phyloP scores from a whole-genome alignment of 2,329 filamentous ascomycete genomes.

The Helotiales sp. region DNA sequence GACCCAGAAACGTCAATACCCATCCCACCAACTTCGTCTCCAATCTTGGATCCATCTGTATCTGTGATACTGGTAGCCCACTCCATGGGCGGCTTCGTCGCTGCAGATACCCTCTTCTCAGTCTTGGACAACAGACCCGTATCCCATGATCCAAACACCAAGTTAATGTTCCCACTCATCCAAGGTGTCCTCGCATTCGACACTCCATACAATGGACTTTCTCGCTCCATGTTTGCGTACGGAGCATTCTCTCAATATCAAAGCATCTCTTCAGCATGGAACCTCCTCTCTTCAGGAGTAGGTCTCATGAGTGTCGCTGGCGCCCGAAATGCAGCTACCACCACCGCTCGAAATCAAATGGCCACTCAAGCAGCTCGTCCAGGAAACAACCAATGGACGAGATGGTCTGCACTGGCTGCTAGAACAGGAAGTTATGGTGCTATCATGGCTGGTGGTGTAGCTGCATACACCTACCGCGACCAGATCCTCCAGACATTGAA shows the following conservation, averaged over 20 bases:
- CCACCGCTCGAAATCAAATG: conserved; percentile 20
- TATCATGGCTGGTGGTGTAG: conserved; percentile 77
- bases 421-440: conserved; percentile 80
- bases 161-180: conserved; percentile 67
- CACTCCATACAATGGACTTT: conserved; percentile 74
- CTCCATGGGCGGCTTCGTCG: conserved; percentile 84
- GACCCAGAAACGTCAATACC: no score
- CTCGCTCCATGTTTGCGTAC: conserved; percentile 60
- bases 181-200: conserved; percentile 82
- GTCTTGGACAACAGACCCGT: conserved; percentile 41
- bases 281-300: conserved; percentile 55
- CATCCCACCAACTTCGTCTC: conserved; percentile 73
- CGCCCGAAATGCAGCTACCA: conserved; percentile 11
- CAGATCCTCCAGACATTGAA: conserved; percentile 56
- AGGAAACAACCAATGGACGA: conserved; percentile 44
- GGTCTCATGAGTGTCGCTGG: conserved; percentile 46
- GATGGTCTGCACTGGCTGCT: conserved; percentile 68
- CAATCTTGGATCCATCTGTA: conserved; percentile 78
- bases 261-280: conserved; percentile 56
- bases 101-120: conserved; percentile 75
- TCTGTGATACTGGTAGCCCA: conserved; percentile 80
- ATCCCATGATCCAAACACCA: conserved; percentile 22
- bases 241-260: conserved; percentile 60
- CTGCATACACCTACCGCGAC: conserved; percentile 76
- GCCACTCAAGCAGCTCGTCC: conserved; percentile 24